Evolutionary conservation across 108 stramenopile genomes (phyloP).

Genomic region (Aurantiochytrium sp.): DNA sequence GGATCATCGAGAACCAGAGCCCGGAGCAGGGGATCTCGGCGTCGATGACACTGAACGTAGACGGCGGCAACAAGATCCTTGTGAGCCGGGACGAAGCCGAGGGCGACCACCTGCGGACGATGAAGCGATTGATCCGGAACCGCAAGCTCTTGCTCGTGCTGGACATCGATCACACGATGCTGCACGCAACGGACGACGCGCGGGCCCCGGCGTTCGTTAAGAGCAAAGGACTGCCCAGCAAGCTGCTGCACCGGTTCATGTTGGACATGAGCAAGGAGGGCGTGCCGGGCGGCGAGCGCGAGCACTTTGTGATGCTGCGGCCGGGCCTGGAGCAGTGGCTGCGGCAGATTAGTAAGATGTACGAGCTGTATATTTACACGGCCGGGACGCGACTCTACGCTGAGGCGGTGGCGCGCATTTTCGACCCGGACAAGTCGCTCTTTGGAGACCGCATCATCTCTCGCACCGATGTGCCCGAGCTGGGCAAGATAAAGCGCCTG

Average conservation of each 20-base stretch:
- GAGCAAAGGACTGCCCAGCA: conserved; percentile 8
- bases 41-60: not conserved
- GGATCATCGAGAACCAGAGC: not conserved
- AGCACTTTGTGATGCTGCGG: conserved; percentile 48
- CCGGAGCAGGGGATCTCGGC: not conserved
- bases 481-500: not conserved
- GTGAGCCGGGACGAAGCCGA: conserved; percentile 16
- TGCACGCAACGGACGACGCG: conserved; percentile 76
- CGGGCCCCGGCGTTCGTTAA: conserved; percentile 58
- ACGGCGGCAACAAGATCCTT: conserved; percentile 12
- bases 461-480: conserved; percentile 11
- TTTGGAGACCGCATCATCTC: conserved; percentile 14
- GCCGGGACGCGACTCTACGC: conserved; percentile 81
- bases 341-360: conserved; percentile 39
- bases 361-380: conserved; percentile 77
- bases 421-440: conserved; percentile 36
- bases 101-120: not conserved
- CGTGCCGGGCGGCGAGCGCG: not conserved
- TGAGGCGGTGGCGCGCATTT: conserved; percentile 70
- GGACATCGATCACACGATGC: conserved; percentile 79
- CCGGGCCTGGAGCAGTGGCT: conserved; percentile 23
- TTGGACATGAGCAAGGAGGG: not conserved
- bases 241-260: not conserved
- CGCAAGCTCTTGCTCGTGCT: conserved; percentile 67
- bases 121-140: not conserved